Conservation (phyloP, 306 rosid species). For the Dryas octopetala region DNA sequence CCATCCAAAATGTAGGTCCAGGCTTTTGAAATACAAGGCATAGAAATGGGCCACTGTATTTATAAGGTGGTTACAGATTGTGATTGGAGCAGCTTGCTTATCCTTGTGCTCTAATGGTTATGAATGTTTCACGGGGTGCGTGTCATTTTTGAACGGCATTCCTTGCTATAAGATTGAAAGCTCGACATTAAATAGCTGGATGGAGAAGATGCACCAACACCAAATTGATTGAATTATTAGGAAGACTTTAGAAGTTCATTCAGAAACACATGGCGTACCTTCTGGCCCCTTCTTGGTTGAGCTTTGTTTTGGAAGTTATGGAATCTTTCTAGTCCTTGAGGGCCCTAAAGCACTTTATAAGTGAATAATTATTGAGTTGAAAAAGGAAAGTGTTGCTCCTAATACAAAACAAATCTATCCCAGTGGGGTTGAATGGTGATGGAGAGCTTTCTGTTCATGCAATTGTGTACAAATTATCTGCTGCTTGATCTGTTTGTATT, state of each 20-base stretch:
- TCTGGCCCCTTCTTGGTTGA: conserved; percentile 18
- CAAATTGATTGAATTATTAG: conserved; percentile 3
- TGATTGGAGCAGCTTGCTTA: conserved; percentile 37
- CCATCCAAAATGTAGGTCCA: conserved; percentile 1
- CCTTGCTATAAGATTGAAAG: conserved; percentile 33
- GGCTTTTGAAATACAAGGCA: not conserved
- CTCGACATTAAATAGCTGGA: conserved; percentile 28
- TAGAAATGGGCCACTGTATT: conserved; percentile 39
- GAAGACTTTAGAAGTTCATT: conserved; percentile 12
- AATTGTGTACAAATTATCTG: not conserved
- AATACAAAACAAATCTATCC: conserved; percentile 9
- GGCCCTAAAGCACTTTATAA: conserved; percentile 8
- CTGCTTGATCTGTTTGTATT: not conserved
- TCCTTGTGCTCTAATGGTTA: conserved; percentile 15
- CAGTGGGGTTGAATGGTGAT: conserved; percentile 3
- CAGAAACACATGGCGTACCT: conserved; percentile 11
- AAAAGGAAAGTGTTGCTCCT: not conserved
- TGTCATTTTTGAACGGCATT: conserved; percentile 44
- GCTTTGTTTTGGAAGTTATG: not conserved
- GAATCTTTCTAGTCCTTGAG: conserved; percentile 11
- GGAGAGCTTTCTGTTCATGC: conserved; percentile 3
- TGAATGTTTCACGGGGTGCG: conserved; percentile 23
- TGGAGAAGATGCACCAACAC: conserved; percentile 8
- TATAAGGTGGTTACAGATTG: conserved; percentile 38
- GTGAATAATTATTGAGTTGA: not conserved